Conservation (phyloP, 140 eudicot species). For the Oenanthe javanica region DNA sequence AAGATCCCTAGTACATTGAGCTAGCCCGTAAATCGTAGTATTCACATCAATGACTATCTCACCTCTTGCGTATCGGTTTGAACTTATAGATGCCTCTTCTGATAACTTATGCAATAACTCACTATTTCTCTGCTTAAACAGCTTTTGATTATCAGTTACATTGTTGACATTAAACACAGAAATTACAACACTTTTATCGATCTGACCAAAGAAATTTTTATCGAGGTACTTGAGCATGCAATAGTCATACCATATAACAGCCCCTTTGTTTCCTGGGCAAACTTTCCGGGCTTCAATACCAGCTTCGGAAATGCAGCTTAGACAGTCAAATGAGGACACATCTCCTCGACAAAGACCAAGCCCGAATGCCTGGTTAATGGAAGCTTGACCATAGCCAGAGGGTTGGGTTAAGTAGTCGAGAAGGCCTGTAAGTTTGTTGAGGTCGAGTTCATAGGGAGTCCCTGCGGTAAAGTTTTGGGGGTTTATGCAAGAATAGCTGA, state of each 20-base stretch:
- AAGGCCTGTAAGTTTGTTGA: slow-evolving; percentile 1
- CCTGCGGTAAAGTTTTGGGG: neutral
- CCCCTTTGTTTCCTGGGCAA: neutral
- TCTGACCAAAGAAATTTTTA: neutral
- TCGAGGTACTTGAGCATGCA: neutral
- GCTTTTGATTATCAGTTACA: neutral
- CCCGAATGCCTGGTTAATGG: neutral
- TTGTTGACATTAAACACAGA: neutral
- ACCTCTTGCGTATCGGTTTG: neutral
- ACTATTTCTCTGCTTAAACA: neutral
- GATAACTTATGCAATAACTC: neutral
- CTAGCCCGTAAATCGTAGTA: neutral
- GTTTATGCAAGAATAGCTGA: neutral
- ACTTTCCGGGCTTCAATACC: neutral
- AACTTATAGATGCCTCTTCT: neutral
- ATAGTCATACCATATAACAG: neutral
- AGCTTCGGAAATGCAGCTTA: neutral
- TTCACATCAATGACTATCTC: neutral
- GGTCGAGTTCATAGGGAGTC: neutral
- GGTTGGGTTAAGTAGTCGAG: neutral
- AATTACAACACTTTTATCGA: neutral
- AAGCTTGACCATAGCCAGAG: slow-evolving; percentile 1
- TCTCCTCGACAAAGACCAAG: neutral
- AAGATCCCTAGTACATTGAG: neutral
- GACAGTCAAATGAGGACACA: slow-evolving; percentile 1